These are phyloP conservation scores for Teunomyces lycoperdinae DNA, from an alignment of 805 yeast genomes.

Conservation along the genomic window DNA sequence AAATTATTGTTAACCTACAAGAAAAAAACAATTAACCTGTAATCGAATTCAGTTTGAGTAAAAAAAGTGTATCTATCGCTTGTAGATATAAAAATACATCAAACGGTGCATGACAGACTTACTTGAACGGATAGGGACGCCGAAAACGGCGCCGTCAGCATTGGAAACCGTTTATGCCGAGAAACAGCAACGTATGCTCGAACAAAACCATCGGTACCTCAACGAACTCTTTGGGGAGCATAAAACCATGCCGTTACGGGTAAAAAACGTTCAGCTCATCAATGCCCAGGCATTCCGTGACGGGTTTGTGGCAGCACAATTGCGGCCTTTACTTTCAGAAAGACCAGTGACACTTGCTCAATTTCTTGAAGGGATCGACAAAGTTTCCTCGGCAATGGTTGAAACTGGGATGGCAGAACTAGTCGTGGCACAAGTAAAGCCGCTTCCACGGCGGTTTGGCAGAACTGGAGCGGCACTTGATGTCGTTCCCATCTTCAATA, in stretches of 20 bases:
- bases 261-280: slow-evolving; percentile 45
- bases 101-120: slow-evolving; percentile 8
- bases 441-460: slow-evolving; percentile 18
- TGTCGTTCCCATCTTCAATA: slow-evolving; percentile 36
- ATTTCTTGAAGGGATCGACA: slow-evolving; percentile 42
- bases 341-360: slow-evolving; percentile 36
- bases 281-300: slow-evolving; percentile 49
- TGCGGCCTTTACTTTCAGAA: slow-evolving; percentile 41
- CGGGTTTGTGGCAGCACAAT: slow-evolving; percentile 44
- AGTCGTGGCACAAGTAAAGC: slow-evolving; percentile 32
- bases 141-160: slow-evolving; percentile 17
- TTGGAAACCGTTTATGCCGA: slow-evolving; percentile 21
- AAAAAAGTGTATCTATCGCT: background rate
- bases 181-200: slow-evolving; percentile 30
- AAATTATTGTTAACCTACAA: too few species aligned
- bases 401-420: slow-evolving; percentile 44
- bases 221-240: slow-evolving; percentile 32
- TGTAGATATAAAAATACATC: background rate
- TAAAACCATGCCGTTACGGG: slow-evolving; percentile 38
- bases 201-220: slow-evolving; percentile 32
- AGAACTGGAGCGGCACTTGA: slow-evolving; percentile 17
- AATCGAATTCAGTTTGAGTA: background rate
- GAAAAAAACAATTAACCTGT: background rate
- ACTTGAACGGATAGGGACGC: background rate
- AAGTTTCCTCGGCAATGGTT: slow-evolving; percentile 40